These are phyloP conservation scores for Phytophthora europaea DNA, from an alignment of 352 stramenopile species.

Conservation along the genomic window DNA sequence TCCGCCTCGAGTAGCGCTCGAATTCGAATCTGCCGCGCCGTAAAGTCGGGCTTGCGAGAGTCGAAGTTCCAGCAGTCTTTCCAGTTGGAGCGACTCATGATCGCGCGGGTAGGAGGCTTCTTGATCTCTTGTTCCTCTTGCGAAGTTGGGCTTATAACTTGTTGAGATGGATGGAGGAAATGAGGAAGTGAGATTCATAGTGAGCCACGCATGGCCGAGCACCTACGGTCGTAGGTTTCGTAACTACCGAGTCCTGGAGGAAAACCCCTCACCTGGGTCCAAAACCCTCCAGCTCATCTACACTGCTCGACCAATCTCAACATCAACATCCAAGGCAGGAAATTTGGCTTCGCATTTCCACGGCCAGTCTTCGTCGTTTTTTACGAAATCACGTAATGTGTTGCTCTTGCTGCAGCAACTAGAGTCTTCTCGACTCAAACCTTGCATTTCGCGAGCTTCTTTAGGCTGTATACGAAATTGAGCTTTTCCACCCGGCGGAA, in stretches of 20 bases:
- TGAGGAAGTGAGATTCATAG: neutral
- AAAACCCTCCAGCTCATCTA: too few relatives aligned
- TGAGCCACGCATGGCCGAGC: neutral
- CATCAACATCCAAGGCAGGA: neutral
- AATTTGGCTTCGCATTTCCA: neutral
- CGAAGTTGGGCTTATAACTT: neutral
- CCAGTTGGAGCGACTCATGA: conserved; percentile 8
- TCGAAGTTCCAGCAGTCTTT: conserved; percentile 24
- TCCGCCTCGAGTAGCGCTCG: neutral
- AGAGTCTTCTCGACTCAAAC: neutral
- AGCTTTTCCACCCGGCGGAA: neutral
- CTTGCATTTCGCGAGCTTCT: neutral
- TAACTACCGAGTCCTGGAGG: conserved; percentile 4
- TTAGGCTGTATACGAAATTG: neutral
- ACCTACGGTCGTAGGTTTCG: neutral
- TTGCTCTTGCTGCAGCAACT: neutral
- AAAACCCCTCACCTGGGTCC: conserved; percentile 15
- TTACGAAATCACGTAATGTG: neutral
- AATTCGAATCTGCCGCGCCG: conserved; percentile 7
- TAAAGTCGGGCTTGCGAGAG: conserved; percentile 13
- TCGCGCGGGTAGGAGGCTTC: neutral
- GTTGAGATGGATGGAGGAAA: neutral
- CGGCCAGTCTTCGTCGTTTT: neutral
- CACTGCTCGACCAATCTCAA: too few relatives aligned
- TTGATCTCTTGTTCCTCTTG: neutral